phyloP scores from a whole-genome alignment of 2,329 filamentous ascomycete species.

The Calonectria crousiana region DNA sequence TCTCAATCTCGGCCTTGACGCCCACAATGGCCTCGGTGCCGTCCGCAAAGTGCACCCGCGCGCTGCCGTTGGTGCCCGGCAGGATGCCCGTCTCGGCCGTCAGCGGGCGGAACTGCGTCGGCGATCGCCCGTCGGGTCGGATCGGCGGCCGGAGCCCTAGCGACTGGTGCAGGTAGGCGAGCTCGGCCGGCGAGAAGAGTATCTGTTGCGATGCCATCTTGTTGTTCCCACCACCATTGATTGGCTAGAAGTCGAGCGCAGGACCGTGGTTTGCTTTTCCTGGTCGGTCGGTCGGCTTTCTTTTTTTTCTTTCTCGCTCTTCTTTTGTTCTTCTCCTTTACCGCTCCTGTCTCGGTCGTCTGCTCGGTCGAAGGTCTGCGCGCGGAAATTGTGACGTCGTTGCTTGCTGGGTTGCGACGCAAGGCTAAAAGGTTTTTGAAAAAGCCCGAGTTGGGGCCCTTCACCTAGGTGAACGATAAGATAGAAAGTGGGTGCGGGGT shows the following conservation, averaged over 20 bases:
- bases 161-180: slow-evolving; percentile 92
- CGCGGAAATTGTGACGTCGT: slow-evolving; percentile 12
- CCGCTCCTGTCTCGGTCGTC: not conserved
- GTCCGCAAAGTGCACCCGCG: slow-evolving; percentile 93
- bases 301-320: too few species aligned
- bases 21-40: slow-evolving; percentile 97
- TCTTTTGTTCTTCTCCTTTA: not conserved
- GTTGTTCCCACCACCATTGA: not conserved
- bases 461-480: slow-evolving; percentile 51
- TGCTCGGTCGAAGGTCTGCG: not conserved
- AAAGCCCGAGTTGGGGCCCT: slow-evolving; percentile 36
- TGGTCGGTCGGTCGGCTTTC: not conserved
- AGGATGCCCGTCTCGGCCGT: slow-evolving; percentile 92
- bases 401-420: slow-evolving; percentile 18
- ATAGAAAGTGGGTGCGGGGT: slow-evolving; percentile 42
- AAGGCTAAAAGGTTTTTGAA: slow-evolving; percentile 40
- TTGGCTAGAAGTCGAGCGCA: not conserved
- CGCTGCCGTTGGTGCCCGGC: slow-evolving; percentile 90
- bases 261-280: not conserved
- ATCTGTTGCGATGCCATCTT: slow-evolving; percentile 77
- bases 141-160: slow-evolving; percentile 86
- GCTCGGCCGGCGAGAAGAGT: slow-evolving; percentile 92
- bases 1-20: slow-evolving; percentile 94
- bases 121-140: slow-evolving; percentile 85
- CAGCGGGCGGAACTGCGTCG: slow-evolving; percentile 90